These are phyloP conservation scores for Nitzschia sp. DNA, from an alignment of 108 stramenopile species.

Conservation along the genomic window DNA sequence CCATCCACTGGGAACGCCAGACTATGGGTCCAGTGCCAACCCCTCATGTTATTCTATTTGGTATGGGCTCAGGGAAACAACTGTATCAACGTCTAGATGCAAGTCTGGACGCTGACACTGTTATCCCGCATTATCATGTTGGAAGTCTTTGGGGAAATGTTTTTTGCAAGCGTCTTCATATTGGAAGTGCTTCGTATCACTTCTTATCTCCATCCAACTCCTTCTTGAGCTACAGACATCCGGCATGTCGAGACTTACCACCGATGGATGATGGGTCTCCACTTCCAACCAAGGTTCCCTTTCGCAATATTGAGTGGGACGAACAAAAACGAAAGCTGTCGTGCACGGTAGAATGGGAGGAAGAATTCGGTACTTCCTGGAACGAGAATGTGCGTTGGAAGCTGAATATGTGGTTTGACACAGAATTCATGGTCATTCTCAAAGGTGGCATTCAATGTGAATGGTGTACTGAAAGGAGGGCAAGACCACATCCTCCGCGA, in stretches of 20 bases:
- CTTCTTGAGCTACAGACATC: constrained; percentile 65
- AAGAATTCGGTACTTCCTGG: constrained; percentile 67
- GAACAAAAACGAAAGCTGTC: constrained; percentile 41
- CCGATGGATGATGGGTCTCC: constrained; percentile 62
- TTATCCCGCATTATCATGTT: constrained; percentile 42
- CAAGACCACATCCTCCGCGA: constrained; percentile 28
- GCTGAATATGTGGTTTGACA: constrained; percentile 63
- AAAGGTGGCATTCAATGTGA: constrained; percentile 48
- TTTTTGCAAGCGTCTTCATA: constrained; percentile 51
- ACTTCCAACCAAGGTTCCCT: constrained; percentile 53
- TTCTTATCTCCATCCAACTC: constrained; percentile 46
- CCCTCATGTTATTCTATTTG: constrained; percentile 22
- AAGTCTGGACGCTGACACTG: neutral
- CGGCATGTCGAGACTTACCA: constrained; percentile 50
- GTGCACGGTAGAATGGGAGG: constrained; percentile 59
- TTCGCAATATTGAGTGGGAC: constrained; percentile 53
- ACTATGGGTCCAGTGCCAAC: constrained; percentile 26
- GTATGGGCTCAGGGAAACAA: constrained; percentile 27
- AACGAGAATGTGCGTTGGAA: constrained; percentile 56
- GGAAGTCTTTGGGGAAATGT: constrained; percentile 59
- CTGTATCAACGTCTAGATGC: constrained; percentile 32
- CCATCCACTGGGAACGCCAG: constrained; percentile 40
- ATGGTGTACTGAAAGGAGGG: constrained; percentile 35
- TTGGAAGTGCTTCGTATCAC: constrained; percentile 74
- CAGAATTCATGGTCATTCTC: constrained; percentile 49